phyloP scores from a whole-genome alignment of 345 rosid species.

The Geranium rotundifolium region DNA sequence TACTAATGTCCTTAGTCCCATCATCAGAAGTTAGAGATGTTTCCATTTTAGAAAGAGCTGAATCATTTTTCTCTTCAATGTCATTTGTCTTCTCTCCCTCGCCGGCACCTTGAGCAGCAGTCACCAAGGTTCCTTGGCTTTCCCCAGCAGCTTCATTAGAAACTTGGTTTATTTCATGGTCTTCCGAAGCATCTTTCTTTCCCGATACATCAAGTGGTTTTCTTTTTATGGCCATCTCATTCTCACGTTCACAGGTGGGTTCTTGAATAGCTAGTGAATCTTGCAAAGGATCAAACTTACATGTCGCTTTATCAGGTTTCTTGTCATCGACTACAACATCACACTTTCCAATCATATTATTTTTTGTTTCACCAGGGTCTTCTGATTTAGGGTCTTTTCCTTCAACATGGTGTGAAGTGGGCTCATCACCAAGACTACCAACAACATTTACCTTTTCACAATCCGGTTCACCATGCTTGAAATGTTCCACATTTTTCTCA shows the following conservation, averaged over 20 bases:
- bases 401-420: constrained; percentile 18
- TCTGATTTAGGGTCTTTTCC: constrained; percentile 17
- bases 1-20: constrained; percentile 25
- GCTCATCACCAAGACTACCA: constrained; percentile 10
- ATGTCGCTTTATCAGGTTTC: constrained; percentile 6
- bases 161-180: constrained; percentile 21
- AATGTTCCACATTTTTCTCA: constrained; percentile 14
- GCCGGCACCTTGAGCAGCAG: constrained; percentile 22
- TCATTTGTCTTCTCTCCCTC: constrained; percentile 21
- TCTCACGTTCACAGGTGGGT: constrained; percentile 15
- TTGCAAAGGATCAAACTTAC: constrained; percentile 17
- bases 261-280: constrained; percentile 19
- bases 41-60: constrained; percentile 26
- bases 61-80: constrained; percentile 25
- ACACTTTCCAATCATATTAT: constrained; percentile 10
- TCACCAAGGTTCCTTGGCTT: constrained; percentile 24
- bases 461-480: constrained; percentile 17
- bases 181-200: constrained; percentile 15
- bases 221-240: constrained; percentile 12
- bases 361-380: constrained; percentile 20
- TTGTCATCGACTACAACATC: constrained; percentile 14
- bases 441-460: constrained; percentile 12
- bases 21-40: constrained; percentile 25
- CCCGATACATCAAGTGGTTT: constrained; percentile 16
- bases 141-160: constrained; percentile 19